Base-by-base conservation (phyloP, 2,329 filamentous ascomycete species). In the Stagonosporopsis vannaccii region DNA sequence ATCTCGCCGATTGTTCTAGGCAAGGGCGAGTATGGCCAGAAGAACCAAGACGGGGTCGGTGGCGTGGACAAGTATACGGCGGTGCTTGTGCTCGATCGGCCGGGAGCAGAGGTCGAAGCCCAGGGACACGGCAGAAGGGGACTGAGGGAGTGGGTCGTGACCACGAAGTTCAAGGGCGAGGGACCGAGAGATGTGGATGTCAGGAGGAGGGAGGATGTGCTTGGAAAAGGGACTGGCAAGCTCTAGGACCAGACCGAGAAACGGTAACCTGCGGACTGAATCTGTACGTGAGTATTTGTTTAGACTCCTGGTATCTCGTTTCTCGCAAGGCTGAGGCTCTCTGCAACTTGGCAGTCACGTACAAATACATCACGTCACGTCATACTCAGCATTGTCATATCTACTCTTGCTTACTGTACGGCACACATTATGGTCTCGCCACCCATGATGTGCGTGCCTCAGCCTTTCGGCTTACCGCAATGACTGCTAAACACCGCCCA, bases 171-270 rank as follows among this genome's bases (percentile, higher is more conserved):
- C 54, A 79, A 73, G 61, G 82, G 83, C 51, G 84, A 85, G 56
- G 83, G 83, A 17, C 83, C 84, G 20, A 76, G 83, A 59, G 78
- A 85, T 59, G 76, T 88, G 33, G 81, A 83, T 56, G 81, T 88
- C 8, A 68, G 76, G 59, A 65, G 66, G 64, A 69, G 70, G 51
- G 69, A 77, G 30, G 83, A 80, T 30, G 77, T 77, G 6, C 73
- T 79, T 58, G 84, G 80, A 22, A 56, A 30, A 20, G 40, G 62
- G 35, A 49, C 40, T 32, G 66, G 40, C 41, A 69, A 63, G 58
- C 41, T 69, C 40, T 69, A 57, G 36, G 7, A 5, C 15, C 8
- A 22, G 20, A 11, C 11, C 26, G 11, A 6, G 26, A n/a, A n/a
- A n/a, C n/a, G n/a, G n/a, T n/a, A n/a, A n/a, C n/a, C n/a, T n/a